Percentiles rank a stretch among this genome's conserved stretches.
phyloP scores from a whole-genome alignment of 192 early-diverging fungal species.

The Mortierella hygrophila region DNA sequence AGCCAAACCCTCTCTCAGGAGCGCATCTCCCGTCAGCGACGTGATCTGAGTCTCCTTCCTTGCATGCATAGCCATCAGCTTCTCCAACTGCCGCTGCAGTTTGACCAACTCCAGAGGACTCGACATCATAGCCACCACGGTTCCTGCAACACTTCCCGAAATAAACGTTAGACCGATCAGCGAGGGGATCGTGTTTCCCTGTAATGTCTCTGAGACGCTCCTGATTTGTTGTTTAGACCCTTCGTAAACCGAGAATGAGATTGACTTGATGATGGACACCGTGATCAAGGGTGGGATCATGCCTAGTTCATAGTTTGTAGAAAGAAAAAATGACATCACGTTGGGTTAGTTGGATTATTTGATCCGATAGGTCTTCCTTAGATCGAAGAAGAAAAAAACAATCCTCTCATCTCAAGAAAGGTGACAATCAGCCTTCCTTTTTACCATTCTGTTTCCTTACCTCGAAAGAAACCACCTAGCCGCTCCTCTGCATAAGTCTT shows the following conservation, averaged over 20 bases:
- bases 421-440: background rate
- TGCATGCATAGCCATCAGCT: constrained; percentile 66
- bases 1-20: constrained; percentile 29
- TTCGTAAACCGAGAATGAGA: constrained; percentile 95
- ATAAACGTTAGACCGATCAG: constrained; percentile 60
- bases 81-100: constrained; percentile 79
- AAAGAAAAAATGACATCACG: background rate
- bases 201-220: constrained; percentile 41
- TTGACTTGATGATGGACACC: constrained; percentile 86
- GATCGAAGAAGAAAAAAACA: background rate
- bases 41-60: constrained; percentile 61
- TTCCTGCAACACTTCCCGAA: constrained; percentile 72
- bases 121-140: constrained; percentile 75
- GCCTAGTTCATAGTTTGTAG: constrained; percentile 35
- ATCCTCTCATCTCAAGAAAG: background rate
- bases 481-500: constrained; percentile 87
- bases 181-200: constrained; percentile 55
- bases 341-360: background rate
- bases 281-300: constrained; percentile 86
- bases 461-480: constrained; percentile 87
- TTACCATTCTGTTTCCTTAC: constrained; percentile 52
- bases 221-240: constrained; percentile 70
- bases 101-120: constrained; percentile 86
- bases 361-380: background rate
- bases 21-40: constrained; percentile 47